Evolutionary conservation across 2,329 filamentous ascomycete species (phyloP).

Genomic region (Chrysosporium keratinophilum): DNA sequence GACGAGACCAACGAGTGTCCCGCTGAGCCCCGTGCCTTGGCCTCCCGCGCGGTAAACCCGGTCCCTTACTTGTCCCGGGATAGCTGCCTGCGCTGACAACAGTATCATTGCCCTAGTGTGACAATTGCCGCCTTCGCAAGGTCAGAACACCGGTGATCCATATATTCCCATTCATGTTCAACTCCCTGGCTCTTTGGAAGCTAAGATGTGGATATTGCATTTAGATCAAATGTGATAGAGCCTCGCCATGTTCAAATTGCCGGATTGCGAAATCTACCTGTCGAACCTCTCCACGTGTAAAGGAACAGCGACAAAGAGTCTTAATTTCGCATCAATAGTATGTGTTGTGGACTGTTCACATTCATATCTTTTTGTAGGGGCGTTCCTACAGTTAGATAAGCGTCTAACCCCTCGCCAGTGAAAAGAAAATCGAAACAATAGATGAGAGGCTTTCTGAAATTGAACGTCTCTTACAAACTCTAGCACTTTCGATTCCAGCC

Average conservation of each 20-base stretch:
- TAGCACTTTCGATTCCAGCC: slow-evolving; percentile 18
- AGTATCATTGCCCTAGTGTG: slow-evolving; percentile 11
- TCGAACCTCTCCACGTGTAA: slow-evolving; percentile 16
- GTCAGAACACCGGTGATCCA: not conserved
- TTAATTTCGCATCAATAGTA: slow-evolving; percentile 20
- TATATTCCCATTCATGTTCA: not conserved
- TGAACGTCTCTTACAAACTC: slow-evolving; percentile 33
- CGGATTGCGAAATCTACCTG: slow-evolving; percentile 12
- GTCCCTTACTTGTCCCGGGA: not conserved
- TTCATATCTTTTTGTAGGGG: not conserved
- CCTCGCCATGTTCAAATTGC: slow-evolving; percentile 18
- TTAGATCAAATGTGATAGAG: slow-evolving; percentile 19
- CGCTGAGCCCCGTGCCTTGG: not conserved
- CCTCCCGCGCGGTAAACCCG: slow-evolving; percentile 1
- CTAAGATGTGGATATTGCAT: not conserved
- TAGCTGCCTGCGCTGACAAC: slow-evolving; percentile 1
- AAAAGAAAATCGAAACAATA: slow-evolving; percentile 45
- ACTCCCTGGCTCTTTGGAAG: not conserved
- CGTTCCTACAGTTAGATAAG: not conserved
- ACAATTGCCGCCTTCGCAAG: slow-evolving; percentile 18
- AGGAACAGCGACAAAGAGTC: slow-evolving; percentile 17
- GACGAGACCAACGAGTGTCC: not conserved
- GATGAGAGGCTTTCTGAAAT: slow-evolving; percentile 42
- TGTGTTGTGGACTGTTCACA: not conserved
- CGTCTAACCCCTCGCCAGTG: slow-evolving; percentile 27